Evolutionary conservation across 2,329 filamentous ascomycete genomes (phyloP).

Genomic region (Thielaviopsis cerberus): DNA sequence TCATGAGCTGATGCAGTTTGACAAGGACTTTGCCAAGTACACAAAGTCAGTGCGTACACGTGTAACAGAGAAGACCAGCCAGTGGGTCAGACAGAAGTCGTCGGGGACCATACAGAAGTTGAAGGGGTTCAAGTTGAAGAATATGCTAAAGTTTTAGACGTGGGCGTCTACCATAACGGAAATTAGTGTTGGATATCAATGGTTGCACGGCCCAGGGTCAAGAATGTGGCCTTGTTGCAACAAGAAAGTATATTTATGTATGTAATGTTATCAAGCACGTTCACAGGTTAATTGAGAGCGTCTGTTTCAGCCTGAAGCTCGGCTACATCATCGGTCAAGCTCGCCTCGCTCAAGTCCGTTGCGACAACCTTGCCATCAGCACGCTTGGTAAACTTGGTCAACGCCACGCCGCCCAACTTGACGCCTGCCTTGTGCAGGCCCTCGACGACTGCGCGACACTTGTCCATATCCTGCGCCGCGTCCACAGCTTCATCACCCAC

Average conservation of each 20-base stretch:
- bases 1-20: neutral
- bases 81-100: neutral
- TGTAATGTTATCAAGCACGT: too few species aligned
- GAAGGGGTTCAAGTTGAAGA: neutral
- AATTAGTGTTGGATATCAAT: neutral
- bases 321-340: neutral
- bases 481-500: neutral
- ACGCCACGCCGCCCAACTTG: neutral
- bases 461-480: neutral
- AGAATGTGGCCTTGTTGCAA: neutral
- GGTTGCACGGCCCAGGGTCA: neutral
- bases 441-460: neutral
- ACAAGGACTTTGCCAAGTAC: neutral
- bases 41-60: neutral
- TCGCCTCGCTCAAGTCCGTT: neutral
- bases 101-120: neutral
- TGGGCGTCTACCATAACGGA: neutral
- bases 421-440: neutral
- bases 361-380: neutral
- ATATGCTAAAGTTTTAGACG: neutral
- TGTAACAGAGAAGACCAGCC: neutral
- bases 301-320: neutral
- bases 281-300: neutral
- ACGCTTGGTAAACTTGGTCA: neutral
- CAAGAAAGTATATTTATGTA: neutral